Evolutionary conservation across 2,329 filamentous ascomycete genomes (phyloP).

Genomic region (Stenocarpella maydis): DNA sequence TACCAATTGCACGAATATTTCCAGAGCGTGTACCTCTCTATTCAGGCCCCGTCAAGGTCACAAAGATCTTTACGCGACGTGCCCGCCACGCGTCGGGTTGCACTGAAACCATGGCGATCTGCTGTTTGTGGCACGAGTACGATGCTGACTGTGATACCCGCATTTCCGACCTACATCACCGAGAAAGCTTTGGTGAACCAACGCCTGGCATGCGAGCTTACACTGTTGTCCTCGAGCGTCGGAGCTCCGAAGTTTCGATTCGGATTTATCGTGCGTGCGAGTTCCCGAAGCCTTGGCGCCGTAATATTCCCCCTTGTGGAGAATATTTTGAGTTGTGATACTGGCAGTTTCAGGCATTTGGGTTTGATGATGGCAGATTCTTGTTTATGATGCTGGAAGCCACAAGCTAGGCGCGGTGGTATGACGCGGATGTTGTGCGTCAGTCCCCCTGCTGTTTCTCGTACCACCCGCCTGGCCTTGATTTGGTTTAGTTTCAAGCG

Average conservation of each 20-base stretch:
- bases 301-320: background rate
- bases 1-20: background rate
- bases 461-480: background rate
- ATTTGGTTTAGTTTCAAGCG: background rate
- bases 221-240: background rate
- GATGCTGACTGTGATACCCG: background rate
- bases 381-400: background rate
- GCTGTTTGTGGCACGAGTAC: background rate
- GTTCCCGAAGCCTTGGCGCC: background rate
- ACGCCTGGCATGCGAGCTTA: background rate
- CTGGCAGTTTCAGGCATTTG: background rate
- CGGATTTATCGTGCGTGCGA: conserved; percentile 11
- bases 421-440: conserved; percentile 1
- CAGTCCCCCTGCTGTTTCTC: background rate
- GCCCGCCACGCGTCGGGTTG: background rate
- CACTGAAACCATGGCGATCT: background rate
- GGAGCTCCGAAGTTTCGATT: background rate
- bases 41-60: too few species aligned
- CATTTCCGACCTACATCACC: background rate
- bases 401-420: background rate
- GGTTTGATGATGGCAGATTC: background rate
- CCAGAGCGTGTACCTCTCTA: background rate
- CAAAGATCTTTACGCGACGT: background rate
- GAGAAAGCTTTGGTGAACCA: background rate
- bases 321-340: background rate